These are phyloP conservation scores for Solanum tacnaense DNA, from an alignment of 257 asterid species.

Conservation along the genomic window DNA sequence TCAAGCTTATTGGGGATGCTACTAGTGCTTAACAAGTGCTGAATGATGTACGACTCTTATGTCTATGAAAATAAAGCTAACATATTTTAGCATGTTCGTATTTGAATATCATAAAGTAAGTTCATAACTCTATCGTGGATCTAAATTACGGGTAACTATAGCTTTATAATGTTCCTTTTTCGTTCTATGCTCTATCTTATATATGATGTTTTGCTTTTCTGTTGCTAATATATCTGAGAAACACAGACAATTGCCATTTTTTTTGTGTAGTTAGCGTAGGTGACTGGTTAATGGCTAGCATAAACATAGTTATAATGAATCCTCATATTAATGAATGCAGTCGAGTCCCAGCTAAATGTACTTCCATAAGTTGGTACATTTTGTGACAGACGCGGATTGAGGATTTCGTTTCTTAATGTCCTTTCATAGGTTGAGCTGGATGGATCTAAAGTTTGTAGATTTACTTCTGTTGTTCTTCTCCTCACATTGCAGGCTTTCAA, in stretches of 20 bases:
- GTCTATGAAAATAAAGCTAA: not conserved
- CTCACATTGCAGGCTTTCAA: not conserved
- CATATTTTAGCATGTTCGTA: not conserved
- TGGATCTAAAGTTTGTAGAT: no score
- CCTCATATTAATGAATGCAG: not conserved
- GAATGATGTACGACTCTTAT: not conserved
- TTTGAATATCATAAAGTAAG: not conserved
- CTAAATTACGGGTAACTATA: not conserved
- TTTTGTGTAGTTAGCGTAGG: not conserved
- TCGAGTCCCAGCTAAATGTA: not conserved
- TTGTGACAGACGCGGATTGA: not conserved
- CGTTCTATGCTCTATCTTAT: not conserved
- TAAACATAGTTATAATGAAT: no score
- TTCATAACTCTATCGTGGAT: not conserved
- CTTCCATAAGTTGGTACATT: not conserved
- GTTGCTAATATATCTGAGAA: not conserved
- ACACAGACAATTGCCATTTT: not conserved
- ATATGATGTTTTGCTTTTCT: not conserved
- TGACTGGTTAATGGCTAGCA: not conserved
- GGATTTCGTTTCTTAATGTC: not conserved
- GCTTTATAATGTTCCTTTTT: not conserved
- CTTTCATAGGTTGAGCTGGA: no score
- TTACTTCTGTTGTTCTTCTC: not conserved
- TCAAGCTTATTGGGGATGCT: constrained; percentile 49
- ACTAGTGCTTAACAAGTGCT: not conserved